A percentile compares a stretch with the other conserved stretches of the same genome.
Evolutionary conservation across 768 basidiomycete species (phyloP).

Genomic region (Mrakia hoshinonis): DNA sequence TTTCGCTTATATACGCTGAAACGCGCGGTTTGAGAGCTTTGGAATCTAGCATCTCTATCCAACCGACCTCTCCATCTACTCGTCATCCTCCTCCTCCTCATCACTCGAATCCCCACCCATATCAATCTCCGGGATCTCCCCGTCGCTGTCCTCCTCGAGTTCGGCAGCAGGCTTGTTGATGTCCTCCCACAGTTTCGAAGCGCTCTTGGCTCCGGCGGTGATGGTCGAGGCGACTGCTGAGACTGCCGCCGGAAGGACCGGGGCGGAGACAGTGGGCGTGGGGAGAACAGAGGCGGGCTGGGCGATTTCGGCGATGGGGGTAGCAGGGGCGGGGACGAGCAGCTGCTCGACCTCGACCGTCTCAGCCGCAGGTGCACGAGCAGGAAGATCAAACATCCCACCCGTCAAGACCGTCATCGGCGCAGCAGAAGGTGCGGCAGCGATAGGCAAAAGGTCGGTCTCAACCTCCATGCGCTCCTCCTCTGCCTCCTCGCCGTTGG

Average conservation of each 20-base stretch:
- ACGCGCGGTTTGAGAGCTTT: no score
- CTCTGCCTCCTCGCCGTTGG: background rate
- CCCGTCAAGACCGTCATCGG: background rate
- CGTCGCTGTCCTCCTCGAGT: conserved; percentile 47
- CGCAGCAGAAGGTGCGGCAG: background rate
- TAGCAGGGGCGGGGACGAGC: background rate
- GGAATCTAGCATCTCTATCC: no score
- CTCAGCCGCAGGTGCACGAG: background rate
- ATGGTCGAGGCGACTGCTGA: conserved; percentile 27
- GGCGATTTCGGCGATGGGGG: background rate
- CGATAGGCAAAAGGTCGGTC: background rate
- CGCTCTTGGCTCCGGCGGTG: conserved; percentile 8
- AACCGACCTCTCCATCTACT: background rate
- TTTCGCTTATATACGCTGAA: no score
- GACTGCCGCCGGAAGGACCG: conserved; percentile 1
- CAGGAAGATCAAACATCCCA: conserved; percentile 1
- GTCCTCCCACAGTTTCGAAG: conserved; percentile 18
- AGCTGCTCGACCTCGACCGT: background rate
- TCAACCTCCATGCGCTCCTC: background rate
- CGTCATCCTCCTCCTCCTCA: conserved; percentile 42
- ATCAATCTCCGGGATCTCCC: conserved; percentile 67
- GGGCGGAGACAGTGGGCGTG: background rate
- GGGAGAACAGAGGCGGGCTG: background rate
- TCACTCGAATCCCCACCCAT: conserved; percentile 60
- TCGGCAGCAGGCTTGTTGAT: background rate